Evolutionary conservation across 2,329 filamentous ascomycete genomes (phyloP), one percentile per base, ranked within the genome.

Genomic region (Aspergillus costaricaensis): DNA sequence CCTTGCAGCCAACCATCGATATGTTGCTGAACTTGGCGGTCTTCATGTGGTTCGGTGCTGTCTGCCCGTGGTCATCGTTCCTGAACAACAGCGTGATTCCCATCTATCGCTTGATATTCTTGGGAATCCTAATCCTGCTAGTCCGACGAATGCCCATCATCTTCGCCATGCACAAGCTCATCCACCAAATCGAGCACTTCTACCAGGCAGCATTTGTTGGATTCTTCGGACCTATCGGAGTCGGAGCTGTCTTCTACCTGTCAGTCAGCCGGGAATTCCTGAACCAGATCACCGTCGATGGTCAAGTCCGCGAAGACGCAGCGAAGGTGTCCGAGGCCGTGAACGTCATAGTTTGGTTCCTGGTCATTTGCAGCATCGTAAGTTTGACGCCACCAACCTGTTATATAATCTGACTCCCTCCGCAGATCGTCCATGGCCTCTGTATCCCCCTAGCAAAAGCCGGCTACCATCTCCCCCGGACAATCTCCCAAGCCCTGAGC

Each of bases 181-280:
- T 96, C 48, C 90, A 85, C 30, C 91, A 96, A 72, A 92, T 96
- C 44, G 85, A 92, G 59, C 82, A 89, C 43, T 75, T 84, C 30
- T 84, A 85, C 4, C 92, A 96, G 66, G 92, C 92, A 1, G 77
- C 91, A 0, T 96, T 96, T 70, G 91, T 95, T 7, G 93, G 93
- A 0, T 96, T 96, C 79, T 97, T 97, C 65, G 93, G 93, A 0
- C 93, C 93, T 0, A 93, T 97, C 58, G 92, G 94, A 2, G 92
- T 96, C 1, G 91, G 91, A 15, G 93, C 92, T 1, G 85, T 96
- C 19, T 97, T 96, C 73, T 96, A 97, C 72, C 82, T 97, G 5
- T 96, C 92, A 70, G 81, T 96, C 62, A 88, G 85, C 43, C 75
- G 91, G 1, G 91, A 96, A 23, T 96, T 93, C 62, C 80, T 97